Evolutionary conservation across 129 eudicot genomes (phyloP).

Genomic region (Helichrysum umbraculigerum): DNA sequence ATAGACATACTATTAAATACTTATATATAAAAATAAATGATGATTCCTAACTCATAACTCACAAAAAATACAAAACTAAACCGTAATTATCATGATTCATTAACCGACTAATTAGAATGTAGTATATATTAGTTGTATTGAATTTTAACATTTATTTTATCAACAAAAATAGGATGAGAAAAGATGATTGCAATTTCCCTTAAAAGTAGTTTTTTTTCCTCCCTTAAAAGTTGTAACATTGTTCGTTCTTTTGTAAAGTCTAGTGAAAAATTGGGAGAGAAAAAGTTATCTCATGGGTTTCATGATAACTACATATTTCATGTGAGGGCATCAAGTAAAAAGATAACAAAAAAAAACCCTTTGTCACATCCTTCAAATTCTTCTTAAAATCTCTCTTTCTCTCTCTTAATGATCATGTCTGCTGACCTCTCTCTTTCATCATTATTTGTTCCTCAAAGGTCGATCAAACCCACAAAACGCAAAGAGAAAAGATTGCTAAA

Average conservation of each 20-base stretch:
- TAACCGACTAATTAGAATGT: too few relatives aligned
- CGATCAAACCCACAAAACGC: slow-evolving; percentile 28
- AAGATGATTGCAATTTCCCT: background rate
- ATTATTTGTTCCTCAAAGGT: slow-evolving; percentile 32
- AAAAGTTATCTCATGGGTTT: slow-evolving; percentile 24
- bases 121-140: too few relatives aligned
- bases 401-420: slow-evolving; percentile 40
- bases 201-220: background rate
- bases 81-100: too few relatives aligned
- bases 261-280: background rate
- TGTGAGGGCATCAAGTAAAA: slow-evolving; percentile 26
- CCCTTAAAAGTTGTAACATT: background rate
- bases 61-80: too few relatives aligned
- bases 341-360: background rate
- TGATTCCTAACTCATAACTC: too few relatives aligned
- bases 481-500: slow-evolving; percentile 24
- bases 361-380: slow-evolving; percentile 26
- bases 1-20: too few relatives aligned
- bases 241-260: slow-evolving; percentile 18
- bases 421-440: slow-evolving; percentile 42
- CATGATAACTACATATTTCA: slow-evolving; percentile 35
- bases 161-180: background rate
- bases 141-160: too few relatives aligned
- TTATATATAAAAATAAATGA: too few relatives aligned
- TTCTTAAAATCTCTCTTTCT: slow-evolving; percentile 10